These are phyloP conservation scores for Camillea tinctor DNA, from an alignment of 2,329 filamentous ascomycete species.

Conservation along the genomic window DNA sequence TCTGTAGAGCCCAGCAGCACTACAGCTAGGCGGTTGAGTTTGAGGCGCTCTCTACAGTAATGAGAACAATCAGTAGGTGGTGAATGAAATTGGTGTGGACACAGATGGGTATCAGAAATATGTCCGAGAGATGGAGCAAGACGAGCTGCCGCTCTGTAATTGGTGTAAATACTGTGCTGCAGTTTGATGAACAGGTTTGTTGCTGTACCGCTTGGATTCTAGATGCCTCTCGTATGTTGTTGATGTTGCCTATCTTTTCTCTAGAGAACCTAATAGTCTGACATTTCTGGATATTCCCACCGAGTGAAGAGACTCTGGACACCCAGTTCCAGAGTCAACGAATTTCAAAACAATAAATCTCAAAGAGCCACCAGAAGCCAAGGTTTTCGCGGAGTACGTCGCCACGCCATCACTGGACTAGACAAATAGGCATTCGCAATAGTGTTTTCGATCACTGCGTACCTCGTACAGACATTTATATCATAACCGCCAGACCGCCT, in stretches of 20 bases:
- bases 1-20: neutral
- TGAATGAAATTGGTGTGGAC: neutral
- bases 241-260: neutral
- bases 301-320: neutral
- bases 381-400: neutral
- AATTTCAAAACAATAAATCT: neutral
- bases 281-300: neutral
- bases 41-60: neutral
- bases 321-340: neutral
- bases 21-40: neutral
- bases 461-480: conserved; percentile 21
- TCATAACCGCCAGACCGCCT: conserved; percentile 11
- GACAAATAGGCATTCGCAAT: neutral
- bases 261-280: neutral
- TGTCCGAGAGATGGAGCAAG: neutral
- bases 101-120: neutral
- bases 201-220: neutral
- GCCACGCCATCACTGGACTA: neutral
- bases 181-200: too few relatives aligned
- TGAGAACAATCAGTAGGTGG: neutral
- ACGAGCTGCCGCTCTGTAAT: neutral
- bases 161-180: too few relatives aligned
- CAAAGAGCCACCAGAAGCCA: neutral
- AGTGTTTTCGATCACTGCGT: conserved; percentile 4
- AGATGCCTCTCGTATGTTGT: neutral